Base-by-base conservation (phyloP, 2,329 filamentous ascomycete species). In the Fusarium chaquense region DNA sequence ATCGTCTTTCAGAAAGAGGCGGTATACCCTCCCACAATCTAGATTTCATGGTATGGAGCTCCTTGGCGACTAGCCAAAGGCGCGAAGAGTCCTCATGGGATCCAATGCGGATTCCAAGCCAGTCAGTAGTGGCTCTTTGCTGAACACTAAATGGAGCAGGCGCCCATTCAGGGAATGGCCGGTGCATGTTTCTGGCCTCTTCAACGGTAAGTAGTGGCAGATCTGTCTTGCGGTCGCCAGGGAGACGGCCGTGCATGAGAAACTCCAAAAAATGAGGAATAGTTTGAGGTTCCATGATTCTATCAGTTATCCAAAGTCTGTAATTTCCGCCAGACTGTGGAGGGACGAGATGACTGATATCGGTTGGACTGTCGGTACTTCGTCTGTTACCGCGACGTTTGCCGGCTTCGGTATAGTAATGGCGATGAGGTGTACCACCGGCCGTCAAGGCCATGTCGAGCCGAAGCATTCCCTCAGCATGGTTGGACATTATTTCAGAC, bases 21-120 rank as follows among this genome's bases (percentile, higher is more conserved):
- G 69, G 50, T 1, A 77, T 38, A 5, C 76, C 76, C 13, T 75
- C 74, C 76, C 75, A 78, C 0, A 77, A 22, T 9, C 75, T 60
- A 12, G 72, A 71, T n/a, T 77, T 78, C 70, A 77, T 77, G 1
- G 73, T 62, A 5, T 76, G 72, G 4, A 78, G 73, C 32, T 75
- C 71, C 9, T 77, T 77, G 1, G 71, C 63, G 4, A 77, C 71
- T 1, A 50, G 20, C 24, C 65, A 57, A 5, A 76, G 44, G 1
- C 73, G 51, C 1, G 22, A 22, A 0, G 38, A 35, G 16, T 76
- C 76, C 28, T 76, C 70, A 2, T 35, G 35, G 0, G 71, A 76
- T 3, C 73, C 74, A n/a, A 75, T 67, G 3, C 70, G 40, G 5
- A 52, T 46, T 6, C 60, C 54, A 0, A 76, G 28, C 18, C 58